Percentiles rank a stretch among this genome's conserved stretches.
phyloP scores from a whole-genome alignment of 345 rosid species.

The Rhizophora apiculata region DNA sequence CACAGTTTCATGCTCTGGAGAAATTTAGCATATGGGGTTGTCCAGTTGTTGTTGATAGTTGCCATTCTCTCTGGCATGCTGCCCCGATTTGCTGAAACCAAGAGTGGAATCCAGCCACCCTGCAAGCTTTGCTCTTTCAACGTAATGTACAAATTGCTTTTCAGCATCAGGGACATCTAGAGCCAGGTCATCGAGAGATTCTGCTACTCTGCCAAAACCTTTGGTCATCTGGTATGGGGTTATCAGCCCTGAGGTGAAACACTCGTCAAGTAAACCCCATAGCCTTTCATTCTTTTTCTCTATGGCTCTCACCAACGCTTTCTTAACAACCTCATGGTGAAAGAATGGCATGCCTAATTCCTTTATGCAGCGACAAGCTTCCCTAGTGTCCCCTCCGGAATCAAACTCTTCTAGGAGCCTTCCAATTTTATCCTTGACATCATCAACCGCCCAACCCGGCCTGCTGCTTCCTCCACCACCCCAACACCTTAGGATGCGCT shows the following conservation, averaged over 20 bases:
- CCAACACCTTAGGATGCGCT: slow-evolving; percentile 82
- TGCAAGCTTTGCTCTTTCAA: slow-evolving; percentile 58
- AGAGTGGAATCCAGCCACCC: slow-evolving; percentile 69
- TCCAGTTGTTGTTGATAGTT: not conserved
- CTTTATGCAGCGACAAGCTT: slow-evolving; percentile 76
- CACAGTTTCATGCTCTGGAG: no score
- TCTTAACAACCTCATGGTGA: slow-evolving; percentile 82
- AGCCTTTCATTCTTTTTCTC: slow-evolving; percentile 60
- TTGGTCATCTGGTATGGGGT: slow-evolving; percentile 74
- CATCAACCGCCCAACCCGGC: slow-evolving; percentile 66
- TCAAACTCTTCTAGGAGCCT: slow-evolving; percentile 79
- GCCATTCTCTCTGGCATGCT: slow-evolving; percentile 38
- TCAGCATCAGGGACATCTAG: slow-evolving; percentile 80
- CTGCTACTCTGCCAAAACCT: slow-evolving; percentile 66
- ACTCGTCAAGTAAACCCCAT: slow-evolving; percentile 52
- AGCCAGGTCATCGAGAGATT: slow-evolving; percentile 68
- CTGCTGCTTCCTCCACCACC: slow-evolving; percentile 67
- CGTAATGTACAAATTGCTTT: slow-evolving; percentile 44
- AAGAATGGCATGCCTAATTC: slow-evolving; percentile 87
- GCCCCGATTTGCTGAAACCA: slow-evolving; percentile 28
- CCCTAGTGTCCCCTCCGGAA: slow-evolving; percentile 64
- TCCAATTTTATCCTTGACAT: slow-evolving; percentile 66
- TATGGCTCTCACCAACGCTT: slow-evolving; percentile 51
- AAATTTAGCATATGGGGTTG: not conserved
- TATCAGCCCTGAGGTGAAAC: slow-evolving; percentile 64